These are phyloP conservation scores for Rubia peregrina DNA, from an alignment of 305 asterid genomes.

Conservation along the genomic window DNA sequence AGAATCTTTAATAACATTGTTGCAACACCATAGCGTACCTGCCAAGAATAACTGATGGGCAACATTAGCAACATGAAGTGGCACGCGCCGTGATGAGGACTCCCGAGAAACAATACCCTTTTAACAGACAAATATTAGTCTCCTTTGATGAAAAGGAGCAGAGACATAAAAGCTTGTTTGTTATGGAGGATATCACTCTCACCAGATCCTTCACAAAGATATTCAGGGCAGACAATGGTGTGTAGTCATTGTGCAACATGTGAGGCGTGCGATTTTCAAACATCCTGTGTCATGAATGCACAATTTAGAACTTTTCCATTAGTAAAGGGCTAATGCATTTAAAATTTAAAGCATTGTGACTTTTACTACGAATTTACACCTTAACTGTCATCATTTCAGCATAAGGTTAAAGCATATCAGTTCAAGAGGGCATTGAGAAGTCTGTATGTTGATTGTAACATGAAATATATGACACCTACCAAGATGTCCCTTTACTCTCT, in stretches of 20 bases:
- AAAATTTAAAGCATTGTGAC: background rate
- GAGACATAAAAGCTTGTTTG: slow-evolving; percentile 1
- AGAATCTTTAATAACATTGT: background rate
- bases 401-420: background rate
- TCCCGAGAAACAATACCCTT: slow-evolving; percentile 98
- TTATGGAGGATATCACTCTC: slow-evolving; percentile 22
- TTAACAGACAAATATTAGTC: slow-evolving; percentile 23
- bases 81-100: slow-evolving; percentile 65
- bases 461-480: slow-evolving; percentile 35
- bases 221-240: slow-evolving; percentile 93
- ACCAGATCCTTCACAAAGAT: slow-evolving; percentile 99
- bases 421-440: background rate
- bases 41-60: slow-evolving; percentile 89
- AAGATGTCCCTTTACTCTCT: slow-evolving; percentile 75
- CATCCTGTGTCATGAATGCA: slow-evolving; percentile 57
- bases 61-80: slow-evolving; percentile 75
- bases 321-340: background rate
- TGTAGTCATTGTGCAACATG: slow-evolving; percentile 91
- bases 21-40: slow-evolving; percentile 35
- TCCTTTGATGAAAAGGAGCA: slow-evolving; percentile 9
- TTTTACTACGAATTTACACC: background rate
- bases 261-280: slow-evolving; percentile 96
- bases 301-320: background rate
- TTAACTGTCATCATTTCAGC: background rate
- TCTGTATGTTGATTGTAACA: background rate